phyloP scores from a whole-genome alignment of 495 filamentous ascomycete genomes.

The Saxophila tyrrhenica region DNA sequence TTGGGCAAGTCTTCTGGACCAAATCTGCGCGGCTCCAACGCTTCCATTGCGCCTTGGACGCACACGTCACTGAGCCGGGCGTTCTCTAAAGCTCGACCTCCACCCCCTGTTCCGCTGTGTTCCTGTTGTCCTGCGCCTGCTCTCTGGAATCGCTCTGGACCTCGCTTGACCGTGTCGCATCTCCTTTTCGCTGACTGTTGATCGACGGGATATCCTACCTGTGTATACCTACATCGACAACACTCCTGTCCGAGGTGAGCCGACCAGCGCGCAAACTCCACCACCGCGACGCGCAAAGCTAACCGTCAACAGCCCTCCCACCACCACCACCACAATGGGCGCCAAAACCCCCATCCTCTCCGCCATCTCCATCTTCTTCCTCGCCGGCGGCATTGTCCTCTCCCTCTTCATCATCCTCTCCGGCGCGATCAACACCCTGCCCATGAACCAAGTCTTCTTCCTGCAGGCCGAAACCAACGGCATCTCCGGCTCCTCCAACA shows the following conservation, averaged over 20 bases:
- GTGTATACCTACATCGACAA: too few relatives aligned
- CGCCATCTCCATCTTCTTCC: slow-evolving; percentile 54
- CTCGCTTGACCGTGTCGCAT: too few relatives aligned
- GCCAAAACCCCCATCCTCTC: not conserved
- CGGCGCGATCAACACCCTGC: slow-evolving; percentile 44
- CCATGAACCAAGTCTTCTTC: slow-evolving; percentile 69
- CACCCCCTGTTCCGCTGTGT: not conserved
- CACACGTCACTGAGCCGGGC: not conserved
- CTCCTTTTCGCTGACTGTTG: too few relatives aligned
- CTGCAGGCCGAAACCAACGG: slow-evolving; percentile 59
- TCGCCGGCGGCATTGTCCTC: slow-evolving; percentile 59
- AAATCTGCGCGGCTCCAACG: not conserved
- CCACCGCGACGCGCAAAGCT: too few relatives aligned
- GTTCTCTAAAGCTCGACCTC: too few relatives aligned
- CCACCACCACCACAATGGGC: too few relatives aligned
- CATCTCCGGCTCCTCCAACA: slow-evolving; percentile 47
- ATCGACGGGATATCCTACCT: too few relatives aligned
- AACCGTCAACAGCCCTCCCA: too few relatives aligned
- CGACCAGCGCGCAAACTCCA: too few relatives aligned
- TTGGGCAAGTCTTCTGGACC: too few relatives aligned
- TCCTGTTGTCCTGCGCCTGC: not conserved
- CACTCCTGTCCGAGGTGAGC: too few relatives aligned
- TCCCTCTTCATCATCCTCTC: slow-evolving; percentile 73
- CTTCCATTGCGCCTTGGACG: not conserved
- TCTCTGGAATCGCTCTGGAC: too few relatives aligned